Base-by-base conservation (phyloP, 306 rosid genomes). In the Vicia faba region DNA sequence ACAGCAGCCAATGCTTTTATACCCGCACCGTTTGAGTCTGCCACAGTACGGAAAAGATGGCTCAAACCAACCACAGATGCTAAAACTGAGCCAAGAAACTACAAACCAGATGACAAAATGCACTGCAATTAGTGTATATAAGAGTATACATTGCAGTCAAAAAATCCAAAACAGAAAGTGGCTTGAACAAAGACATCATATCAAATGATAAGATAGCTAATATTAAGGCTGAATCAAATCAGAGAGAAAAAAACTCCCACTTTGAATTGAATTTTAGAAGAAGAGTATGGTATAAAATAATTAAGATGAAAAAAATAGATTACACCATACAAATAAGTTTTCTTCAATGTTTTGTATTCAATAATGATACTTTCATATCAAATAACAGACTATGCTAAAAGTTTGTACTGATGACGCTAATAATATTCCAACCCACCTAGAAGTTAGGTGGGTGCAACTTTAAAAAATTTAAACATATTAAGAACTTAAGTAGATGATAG, bases 31-130 rank as follows among this genome's bases (percentile, higher is more conserved):
- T 79, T 84, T 71, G 90, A 78, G 78, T 89, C 96, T 64, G 71
- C 78, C 39, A 71, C 87, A 44, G 71, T 51, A 69, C 61, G 83
- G 64, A 86, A 89, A 78, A 86, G 83, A 66, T 89, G 79, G 82
- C 96, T 86, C 63, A 89, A 65, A 78, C 96, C 96, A 54, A 89
- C 92, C 75, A 83, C 96, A 64, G 88, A 83, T 70, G 90, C 76
- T 64, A 70, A 83, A 84, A 84, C 86, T 70, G 87, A 83, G 69
- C 92, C 88, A 57, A 84, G 85, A 69, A 79, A 74, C 74, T 79
- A 77, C 50, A 33, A 44, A 79, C 73, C 76, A 62, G 25, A 76
- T 44, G 68, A 78, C 14, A 35, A 73, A 81, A 75, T 53, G 70
- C 57, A 75, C 38, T 65, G 41, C 15, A 71, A 71, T 84, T 71